phyloP scores from a whole-genome alignment of 129 eudicot genomes.

The Chrysanthemum lavandulifolium region DNA sequence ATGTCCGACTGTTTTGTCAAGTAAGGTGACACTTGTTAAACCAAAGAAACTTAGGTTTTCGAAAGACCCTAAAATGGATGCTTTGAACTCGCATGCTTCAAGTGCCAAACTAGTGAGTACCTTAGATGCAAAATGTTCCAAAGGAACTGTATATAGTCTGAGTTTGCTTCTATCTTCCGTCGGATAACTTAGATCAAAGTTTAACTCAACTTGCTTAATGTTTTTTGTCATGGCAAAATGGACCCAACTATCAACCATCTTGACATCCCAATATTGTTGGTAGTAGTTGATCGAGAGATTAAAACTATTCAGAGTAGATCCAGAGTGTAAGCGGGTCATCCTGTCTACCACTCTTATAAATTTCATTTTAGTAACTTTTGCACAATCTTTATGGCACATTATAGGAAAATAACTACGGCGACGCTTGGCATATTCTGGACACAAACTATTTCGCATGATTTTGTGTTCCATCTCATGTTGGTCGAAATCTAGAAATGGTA shows the following conservation, averaged over 20 bases:
- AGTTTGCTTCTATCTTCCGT: too few species aligned
- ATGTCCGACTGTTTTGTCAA: slow-evolving; percentile 10
- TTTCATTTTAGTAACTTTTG: not conserved
- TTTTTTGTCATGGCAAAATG: slow-evolving; percentile 11
- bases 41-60: not conserved
- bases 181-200: too few species aligned
- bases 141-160: too few species aligned
- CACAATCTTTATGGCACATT: too few species aligned
- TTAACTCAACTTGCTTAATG: not conserved
- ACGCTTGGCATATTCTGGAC: not conserved
- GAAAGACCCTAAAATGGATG: not conserved
- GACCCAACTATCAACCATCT: slow-evolving; percentile 17
- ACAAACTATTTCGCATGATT: not conserved
- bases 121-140: slow-evolving; percentile 2
- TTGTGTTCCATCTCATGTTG: not conserved
- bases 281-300: not conserved
- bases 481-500: slow-evolving; percentile 1
- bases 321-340: slow-evolving; percentile 16
- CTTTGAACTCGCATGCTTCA: slow-evolving; percentile 8
- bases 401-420: not conserved
- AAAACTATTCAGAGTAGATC: slow-evolving; percentile 6
- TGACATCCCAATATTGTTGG: not conserved
- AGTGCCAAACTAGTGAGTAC: slow-evolving; percentile 7
- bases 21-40: slow-evolving; percentile 9
- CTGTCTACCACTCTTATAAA: slow-evolving; percentile 7